A percentile compares a stretch with the other conserved stretches of the same genome.
Conservation (phyloP, 2,329 filamentous ascomycete genomes). For the Plenodomus lindquistii region DNA sequence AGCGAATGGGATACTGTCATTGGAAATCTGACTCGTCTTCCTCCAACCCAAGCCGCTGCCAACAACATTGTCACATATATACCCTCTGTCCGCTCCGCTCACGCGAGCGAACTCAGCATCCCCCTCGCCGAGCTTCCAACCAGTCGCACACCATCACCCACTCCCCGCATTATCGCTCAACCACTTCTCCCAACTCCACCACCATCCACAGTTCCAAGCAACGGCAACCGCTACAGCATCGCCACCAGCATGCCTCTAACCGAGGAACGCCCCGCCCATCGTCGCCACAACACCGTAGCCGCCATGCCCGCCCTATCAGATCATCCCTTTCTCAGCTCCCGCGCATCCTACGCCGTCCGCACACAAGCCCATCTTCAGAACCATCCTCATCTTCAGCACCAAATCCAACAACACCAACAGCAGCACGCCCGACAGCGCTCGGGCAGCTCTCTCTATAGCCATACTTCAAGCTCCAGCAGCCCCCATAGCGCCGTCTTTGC, state of each 20-base stretch:
- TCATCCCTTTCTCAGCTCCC: conserved; percentile 25
- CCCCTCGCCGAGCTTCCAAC: conserved; percentile 26
- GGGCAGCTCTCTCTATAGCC: neutral
- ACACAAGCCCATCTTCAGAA: neutral
- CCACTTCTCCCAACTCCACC: conserved; percentile 39
- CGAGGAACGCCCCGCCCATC: conserved; percentile 28
- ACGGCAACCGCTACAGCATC: conserved; percentile 28
- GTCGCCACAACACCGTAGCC: conserved; percentile 5
- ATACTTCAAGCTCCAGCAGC: conserved; percentile 4
- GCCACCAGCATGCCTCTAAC: conserved; percentile 40
- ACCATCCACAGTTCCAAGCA: conserved; percentile 29
- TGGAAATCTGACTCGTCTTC: conserved; percentile 30
- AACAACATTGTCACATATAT: conserved; percentile 38
- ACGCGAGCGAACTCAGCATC: conserved; percentile 17
- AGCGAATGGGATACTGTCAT: conserved; percentile 45
- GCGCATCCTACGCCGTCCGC: conserved; percentile 2
- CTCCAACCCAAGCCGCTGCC: conserved; percentile 15
- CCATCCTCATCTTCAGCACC: neutral
- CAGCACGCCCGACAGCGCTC: conserved; percentile 1
- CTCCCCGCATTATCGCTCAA: conserved; percentile 27
- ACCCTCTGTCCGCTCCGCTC: conserved; percentile 26
- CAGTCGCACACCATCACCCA: conserved; percentile 17
- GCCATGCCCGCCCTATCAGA: conserved; percentile 16
- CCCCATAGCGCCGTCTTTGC: conserved; percentile 20
- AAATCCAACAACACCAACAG: neutral